Conservation (phyloP, 106 monocot species). For the Vanilla planifolia region DNA sequence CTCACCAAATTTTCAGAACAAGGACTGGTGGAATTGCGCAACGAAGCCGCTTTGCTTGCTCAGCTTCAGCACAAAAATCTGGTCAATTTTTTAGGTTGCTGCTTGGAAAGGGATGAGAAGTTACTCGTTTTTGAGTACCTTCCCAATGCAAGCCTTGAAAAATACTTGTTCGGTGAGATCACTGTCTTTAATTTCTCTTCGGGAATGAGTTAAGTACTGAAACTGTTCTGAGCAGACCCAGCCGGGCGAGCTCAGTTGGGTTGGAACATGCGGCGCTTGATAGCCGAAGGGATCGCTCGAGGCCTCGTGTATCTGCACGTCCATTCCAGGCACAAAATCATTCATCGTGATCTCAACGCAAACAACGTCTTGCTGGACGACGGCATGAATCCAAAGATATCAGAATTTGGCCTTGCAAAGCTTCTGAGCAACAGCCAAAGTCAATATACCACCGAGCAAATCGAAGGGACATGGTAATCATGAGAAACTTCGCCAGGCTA, state of each 20-base stretch:
- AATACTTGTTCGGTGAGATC: slow-evolving; percentile 3
- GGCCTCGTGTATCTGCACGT: slow-evolving; percentile 25
- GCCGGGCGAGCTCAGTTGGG: neutral
- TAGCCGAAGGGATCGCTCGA: slow-evolving; percentile 19
- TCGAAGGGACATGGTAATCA: slow-evolving; percentile 22
- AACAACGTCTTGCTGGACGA: slow-evolving; percentile 20
- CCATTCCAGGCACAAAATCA: slow-evolving; percentile 15
- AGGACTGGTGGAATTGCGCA: slow-evolving; percentile 8
- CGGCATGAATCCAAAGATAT: slow-evolving; percentile 27
- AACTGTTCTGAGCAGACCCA: neutral
- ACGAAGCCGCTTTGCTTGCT: slow-evolving; percentile 12
- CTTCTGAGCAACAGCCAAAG: slow-evolving; percentile 8
- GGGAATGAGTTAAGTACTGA: neutral
- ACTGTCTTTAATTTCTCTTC: neutral
- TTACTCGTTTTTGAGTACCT: slow-evolving; percentile 15
- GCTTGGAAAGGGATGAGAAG: slow-evolving; percentile 13
- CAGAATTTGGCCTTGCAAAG: slow-evolving; percentile 23
- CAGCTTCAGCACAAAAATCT: slow-evolving; percentile 21
- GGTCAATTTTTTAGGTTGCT: slow-evolving; percentile 5
- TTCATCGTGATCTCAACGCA: slow-evolving; percentile 15
- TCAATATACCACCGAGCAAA: slow-evolving; percentile 9
- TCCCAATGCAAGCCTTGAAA: slow-evolving; percentile 15
- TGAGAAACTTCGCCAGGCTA: neutral
- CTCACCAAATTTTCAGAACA: neutral
- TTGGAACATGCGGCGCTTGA: slow-evolving; percentile 14